Conservation (phyloP, 164 flowering plant genomes). For the Piper longum region DNA sequence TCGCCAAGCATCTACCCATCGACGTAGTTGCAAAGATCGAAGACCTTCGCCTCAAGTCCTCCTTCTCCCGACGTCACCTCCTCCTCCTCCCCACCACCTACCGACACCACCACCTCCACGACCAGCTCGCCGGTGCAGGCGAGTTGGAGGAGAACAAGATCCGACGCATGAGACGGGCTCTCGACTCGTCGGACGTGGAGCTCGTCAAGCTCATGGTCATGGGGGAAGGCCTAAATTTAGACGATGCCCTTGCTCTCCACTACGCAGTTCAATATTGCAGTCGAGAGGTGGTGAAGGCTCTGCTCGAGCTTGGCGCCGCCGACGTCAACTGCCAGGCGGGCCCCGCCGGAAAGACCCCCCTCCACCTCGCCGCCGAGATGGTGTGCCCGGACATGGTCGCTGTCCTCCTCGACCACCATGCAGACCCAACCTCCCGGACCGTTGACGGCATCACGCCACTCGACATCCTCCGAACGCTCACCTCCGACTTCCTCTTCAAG, state of each 20-base stretch:
- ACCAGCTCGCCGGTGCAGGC: constrained; percentile 30
- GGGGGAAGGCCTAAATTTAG: constrained; percentile 97
- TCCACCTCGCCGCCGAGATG: constrained; percentile 93
- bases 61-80: constrained; percentile 45
- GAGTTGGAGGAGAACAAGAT: constrained; percentile 85
- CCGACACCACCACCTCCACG: constrained; percentile 34
- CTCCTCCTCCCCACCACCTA: constrained; percentile 34
- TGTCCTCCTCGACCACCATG: constrained; percentile 90
- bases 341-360: constrained; percentile 86
- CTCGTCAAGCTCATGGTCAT: constrained; percentile 98
- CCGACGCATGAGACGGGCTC: constrained; percentile 78
- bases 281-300: constrained; percentile 45
- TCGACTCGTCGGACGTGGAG: constrained; percentile 93
- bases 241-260: constrained; percentile 80
- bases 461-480: constrained; percentile 73
- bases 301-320: no score
- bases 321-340: constrained; percentile 78
- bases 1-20: constrained; percentile 91
- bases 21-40: constrained; percentile 82
- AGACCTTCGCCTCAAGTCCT: constrained; percentile 77
- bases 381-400: constrained; percentile 99
- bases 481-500: constrained; percentile 92
- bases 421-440: constrained; percentile 77
- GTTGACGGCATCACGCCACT: constrained; percentile 79
- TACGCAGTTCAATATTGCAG: constrained; percentile 88